These are phyloP conservation scores for Maudiozyma pseudohumilis DNA, from an alignment of 805 yeast species.

Conservation along the genomic window DNA sequence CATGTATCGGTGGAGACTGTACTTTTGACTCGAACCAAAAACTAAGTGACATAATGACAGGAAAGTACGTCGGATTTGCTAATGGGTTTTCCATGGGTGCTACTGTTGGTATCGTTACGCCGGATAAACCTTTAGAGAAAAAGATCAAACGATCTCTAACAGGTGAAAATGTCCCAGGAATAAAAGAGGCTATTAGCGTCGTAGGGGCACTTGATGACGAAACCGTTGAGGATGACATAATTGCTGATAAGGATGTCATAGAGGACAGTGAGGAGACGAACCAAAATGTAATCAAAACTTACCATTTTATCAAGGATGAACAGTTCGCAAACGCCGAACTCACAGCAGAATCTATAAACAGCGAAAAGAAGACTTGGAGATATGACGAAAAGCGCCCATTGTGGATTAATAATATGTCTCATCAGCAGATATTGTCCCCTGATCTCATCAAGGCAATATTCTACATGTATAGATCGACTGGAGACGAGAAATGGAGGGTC, in stretches of 20 bases:
- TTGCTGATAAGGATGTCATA: background rate
- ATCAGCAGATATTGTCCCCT: constrained; percentile 41
- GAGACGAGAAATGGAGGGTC: constrained; percentile 47
- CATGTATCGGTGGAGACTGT: constrained; percentile 7
- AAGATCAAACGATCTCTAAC: background rate
- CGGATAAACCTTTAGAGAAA: background rate
- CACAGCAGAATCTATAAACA: constrained; percentile 8
- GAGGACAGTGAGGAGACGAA: background rate
- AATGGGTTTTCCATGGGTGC: constrained; percentile 4
- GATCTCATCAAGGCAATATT: constrained; percentile 54
- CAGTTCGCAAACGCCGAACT: constrained; percentile 3
- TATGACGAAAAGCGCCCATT: constrained; percentile 28
- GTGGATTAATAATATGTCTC: constrained; percentile 27
- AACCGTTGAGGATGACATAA: constrained; percentile 1
- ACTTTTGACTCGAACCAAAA: constrained; percentile 14
- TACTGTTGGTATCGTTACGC: background rate
- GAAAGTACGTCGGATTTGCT: constrained; percentile 12
- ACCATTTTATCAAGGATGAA: constrained; percentile 5
- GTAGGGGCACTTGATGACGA: background rate
- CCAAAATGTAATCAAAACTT: constrained; percentile 1
- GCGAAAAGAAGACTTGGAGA: constrained; percentile 9
- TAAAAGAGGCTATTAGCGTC: background rate
- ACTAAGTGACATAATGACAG: constrained; percentile 14
- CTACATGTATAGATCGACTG: constrained; percentile 50
- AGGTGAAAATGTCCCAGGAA: background rate